Percentiles rank a stretch among this genome's conserved stretches.
Evolutionary conservation across 192 early-diverging fungal genomes (phyloP).

Genomic region (Backusella liffmaniae): DNA sequence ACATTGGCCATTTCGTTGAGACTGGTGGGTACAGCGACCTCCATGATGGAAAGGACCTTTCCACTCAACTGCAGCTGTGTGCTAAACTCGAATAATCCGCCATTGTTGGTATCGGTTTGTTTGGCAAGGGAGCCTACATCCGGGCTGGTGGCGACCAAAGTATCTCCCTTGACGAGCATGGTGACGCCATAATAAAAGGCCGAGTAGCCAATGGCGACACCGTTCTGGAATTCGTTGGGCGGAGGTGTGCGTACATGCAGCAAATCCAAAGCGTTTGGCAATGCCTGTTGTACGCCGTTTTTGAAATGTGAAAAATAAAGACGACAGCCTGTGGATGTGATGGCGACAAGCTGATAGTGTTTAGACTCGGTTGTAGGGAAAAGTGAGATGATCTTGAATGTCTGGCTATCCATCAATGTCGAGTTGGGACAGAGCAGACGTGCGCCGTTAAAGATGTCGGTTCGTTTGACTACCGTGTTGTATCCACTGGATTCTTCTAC

Average conservation of each 20-base stretch:
- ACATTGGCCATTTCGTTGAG: slow-evolving; percentile 64
- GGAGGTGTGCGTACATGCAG: slow-evolving; percentile 73
- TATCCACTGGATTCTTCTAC: slow-evolving; percentile 58
- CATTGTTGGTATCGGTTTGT: neutral
- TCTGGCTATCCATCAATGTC: slow-evolving; percentile 31
- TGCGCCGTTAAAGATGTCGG: slow-evolving; percentile 25
- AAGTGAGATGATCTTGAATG: slow-evolving; percentile 65
- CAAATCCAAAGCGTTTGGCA: slow-evolving; percentile 59
- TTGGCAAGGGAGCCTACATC: slow-evolving; percentile 60
- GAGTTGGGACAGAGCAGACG: slow-evolving; percentile 1
- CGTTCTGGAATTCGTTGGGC: slow-evolving; percentile 28
- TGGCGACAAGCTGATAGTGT: slow-evolving; percentile 67
- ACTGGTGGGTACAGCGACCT: slow-evolving; percentile 39
- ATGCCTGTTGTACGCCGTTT: slow-evolving; percentile 9
- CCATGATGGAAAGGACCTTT: slow-evolving; percentile 82
- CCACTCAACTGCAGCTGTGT: slow-evolving; percentile 65
- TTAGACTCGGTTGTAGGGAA: slow-evolving; percentile 72
- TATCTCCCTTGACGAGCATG: slow-evolving; percentile 49
- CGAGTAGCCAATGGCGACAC: slow-evolving; percentile 26
- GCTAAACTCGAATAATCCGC: slow-evolving; percentile 46
- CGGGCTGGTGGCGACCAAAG: slow-evolving; percentile 58
- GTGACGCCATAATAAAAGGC: slow-evolving; percentile 58
- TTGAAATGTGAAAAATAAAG: slow-evolving; percentile 67
- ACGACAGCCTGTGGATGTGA: slow-evolving; percentile 75
- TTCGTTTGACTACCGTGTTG: slow-evolving; percentile 29